Conservation (phyloP, 2,329 filamentous ascomycete species). For the Fusarium aywerte region DNA sequence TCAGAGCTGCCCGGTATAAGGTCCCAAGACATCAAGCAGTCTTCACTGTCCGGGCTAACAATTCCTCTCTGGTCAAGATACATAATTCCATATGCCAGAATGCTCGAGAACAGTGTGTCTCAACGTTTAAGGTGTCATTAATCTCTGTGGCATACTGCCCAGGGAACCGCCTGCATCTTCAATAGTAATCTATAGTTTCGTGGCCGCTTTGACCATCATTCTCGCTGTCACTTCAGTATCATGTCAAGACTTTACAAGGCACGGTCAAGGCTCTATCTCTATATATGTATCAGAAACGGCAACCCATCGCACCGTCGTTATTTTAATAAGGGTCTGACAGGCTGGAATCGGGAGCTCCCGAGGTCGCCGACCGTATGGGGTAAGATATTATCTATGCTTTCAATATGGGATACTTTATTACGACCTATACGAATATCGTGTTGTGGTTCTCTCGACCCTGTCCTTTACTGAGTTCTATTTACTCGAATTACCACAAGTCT, state of each 20-base stretch:
- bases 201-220: too few relatives aligned
- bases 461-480: too few relatives aligned
- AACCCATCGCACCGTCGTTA: neutral
- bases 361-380: slow-evolving; percentile 59
- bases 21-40: too few relatives aligned
- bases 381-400: slow-evolving; percentile 28
- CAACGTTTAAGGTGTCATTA: too few relatives aligned
- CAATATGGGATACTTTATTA: neutral
- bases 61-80: too few relatives aligned
- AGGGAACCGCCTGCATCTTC: too few relatives aligned
- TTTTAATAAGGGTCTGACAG: slow-evolving; percentile 1
- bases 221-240: neutral
- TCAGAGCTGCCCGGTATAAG: too few relatives aligned
- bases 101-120: too few relatives aligned
- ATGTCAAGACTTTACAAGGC: neutral
- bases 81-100: too few relatives aligned
- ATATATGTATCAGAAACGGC: neutral
- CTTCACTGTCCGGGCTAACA: too few relatives aligned
- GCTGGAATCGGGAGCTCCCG: slow-evolving; percentile 68
- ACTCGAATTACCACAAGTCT: too few relatives aligned
- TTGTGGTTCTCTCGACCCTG: neutral
- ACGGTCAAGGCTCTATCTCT: accelerated
- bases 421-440: neutral
- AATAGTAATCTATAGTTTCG: neutral
- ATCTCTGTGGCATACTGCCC: too few relatives aligned